Percentiles rank a stretch among this genome's conserved stretches.
phyloP scores from a whole-genome alignment of 2,329 filamentous ascomycete species.

The Clarireedia hainanense region DNA sequence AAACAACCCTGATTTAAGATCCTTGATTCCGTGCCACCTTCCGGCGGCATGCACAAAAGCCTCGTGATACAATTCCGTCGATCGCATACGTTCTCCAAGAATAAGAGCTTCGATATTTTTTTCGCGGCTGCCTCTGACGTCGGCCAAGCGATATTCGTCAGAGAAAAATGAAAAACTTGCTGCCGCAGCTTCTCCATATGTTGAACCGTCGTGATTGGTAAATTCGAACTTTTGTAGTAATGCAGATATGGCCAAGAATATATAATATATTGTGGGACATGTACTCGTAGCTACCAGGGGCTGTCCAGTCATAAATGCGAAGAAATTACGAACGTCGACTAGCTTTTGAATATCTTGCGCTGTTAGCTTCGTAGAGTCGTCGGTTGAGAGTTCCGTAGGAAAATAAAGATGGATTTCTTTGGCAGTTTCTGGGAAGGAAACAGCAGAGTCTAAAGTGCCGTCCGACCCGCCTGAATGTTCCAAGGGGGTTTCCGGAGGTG shows the following conservation, averaged over 20 bases:
- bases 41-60: slow-evolving; percentile 87
- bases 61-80: slow-evolving; percentile 75
- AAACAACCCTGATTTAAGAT: slow-evolving; percentile 61
- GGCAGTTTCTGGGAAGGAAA: slow-evolving; percentile 31
- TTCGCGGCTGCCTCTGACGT: slow-evolving; percentile 74
- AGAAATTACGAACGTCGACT: slow-evolving; percentile 54
- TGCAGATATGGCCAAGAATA: slow-evolving; percentile 45
- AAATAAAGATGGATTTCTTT: slow-evolving; percentile 45
- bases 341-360: slow-evolving; percentile 45
- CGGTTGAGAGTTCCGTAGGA: slow-evolving; percentile 29
- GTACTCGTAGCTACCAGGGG: slow-evolving; percentile 51
- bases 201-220: slow-evolving; percentile 45
- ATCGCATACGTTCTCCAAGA: slow-evolving; percentile 83
- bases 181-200: slow-evolving; percentile 52
- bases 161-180: slow-evolving; percentile 67
- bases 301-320: slow-evolving; percentile 57
- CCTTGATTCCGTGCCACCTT: slow-evolving; percentile 67
- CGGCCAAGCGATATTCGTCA: slow-evolving; percentile 67
- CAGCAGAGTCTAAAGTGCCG: slow-evolving; percentile 17
- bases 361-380: slow-evolving; percentile 26
- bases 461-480: slow-evolving; percentile 11
- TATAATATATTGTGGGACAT: slow-evolving; percentile 44
- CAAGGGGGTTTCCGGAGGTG: slow-evolving; percentile 31
- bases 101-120: slow-evolving; percentile 85
- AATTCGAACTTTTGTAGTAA: slow-evolving; percentile 52